phyloP scores from a whole-genome alignment of 2,329 filamentous ascomycete genomes.

The Colletotrichum phormii region DNA sequence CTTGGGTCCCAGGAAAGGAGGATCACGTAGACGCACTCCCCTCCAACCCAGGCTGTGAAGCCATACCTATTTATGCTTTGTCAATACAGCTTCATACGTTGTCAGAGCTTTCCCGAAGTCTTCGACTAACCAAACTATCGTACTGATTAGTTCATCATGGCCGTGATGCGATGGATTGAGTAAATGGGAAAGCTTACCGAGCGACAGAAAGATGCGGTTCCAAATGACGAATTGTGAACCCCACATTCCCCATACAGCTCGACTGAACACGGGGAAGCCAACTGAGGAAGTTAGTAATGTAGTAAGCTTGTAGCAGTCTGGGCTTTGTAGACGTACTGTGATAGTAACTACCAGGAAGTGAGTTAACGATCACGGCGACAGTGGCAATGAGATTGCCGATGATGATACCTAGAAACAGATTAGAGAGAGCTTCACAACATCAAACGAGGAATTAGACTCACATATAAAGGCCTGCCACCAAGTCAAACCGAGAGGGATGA shows the following conservation, averaged over 20 bases:
- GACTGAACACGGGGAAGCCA: conserved; percentile 48
- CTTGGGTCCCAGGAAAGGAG: conserved; percentile 58
- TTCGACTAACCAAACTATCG: conserved; percentile 40
- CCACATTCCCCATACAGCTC: conserved; percentile 47
- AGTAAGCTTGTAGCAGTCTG: fast-evolving
- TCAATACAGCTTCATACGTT: conserved; percentile 1
- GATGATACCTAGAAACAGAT: conserved; percentile 44
- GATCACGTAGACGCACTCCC: conserved; percentile 58
- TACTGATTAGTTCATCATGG: not conserved
- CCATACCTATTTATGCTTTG: conserved; percentile 47
- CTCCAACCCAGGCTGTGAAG: conserved; percentile 60
- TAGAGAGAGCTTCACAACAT: not conserved
- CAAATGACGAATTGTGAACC: conserved; percentile 42
- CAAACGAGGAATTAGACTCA: conserved; percentile 29
- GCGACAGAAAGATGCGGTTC: conserved; percentile 54
- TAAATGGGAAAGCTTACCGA: conserved; percentile 46
- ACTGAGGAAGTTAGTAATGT: conserved; percentile 16
- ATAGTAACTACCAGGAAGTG: conserved; percentile 55
- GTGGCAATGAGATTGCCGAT: conserved; percentile 54
- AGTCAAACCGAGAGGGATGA: conserved; percentile 53
- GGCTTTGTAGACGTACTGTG: conserved; percentile 45
- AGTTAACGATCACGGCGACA: conserved; percentile 53
- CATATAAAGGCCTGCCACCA: conserved; percentile 58
- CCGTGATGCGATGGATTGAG: not conserved
- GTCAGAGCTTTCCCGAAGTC: too few species aligned